Evolutionary conservation across 192 early-diverging fungal genomes (phyloP).

Genomic region (Diversispora eburnea): DNA sequence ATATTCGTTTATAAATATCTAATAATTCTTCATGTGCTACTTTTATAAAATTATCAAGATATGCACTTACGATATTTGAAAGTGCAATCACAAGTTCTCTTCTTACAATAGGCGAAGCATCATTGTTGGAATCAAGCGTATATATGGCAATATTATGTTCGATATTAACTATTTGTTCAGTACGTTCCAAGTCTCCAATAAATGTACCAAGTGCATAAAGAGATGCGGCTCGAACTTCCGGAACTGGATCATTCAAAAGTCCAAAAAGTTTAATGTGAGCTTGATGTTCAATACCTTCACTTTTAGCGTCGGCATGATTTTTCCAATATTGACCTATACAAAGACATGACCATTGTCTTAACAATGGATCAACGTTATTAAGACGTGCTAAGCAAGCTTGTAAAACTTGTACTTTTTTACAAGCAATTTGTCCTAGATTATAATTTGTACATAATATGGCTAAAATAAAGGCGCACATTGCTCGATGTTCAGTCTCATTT

Average conservation of each 20-base stretch:
- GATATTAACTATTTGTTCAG: conserved; percentile 64
- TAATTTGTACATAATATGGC: conserved; percentile 88
- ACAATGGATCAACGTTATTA: conserved; percentile 65
- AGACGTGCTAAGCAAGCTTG: conserved; percentile 63
- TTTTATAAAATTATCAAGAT: conserved; percentile 57
- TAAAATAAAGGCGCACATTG: conserved; percentile 94
- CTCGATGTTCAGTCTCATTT: conserved; percentile 82
- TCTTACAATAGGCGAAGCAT: conserved; percentile 88
- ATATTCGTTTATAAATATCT: conserved; percentile 43
- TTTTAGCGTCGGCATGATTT: conserved; percentile 68
- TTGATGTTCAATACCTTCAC: conserved; percentile 54
- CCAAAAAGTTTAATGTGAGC: conserved; percentile 60
- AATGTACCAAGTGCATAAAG: conserved; percentile 79
- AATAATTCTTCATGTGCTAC: conserved; percentile 55
- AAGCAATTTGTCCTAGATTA: conserved; percentile 79
- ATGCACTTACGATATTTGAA: conserved; percentile 69
- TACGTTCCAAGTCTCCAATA: conserved; percentile 65
- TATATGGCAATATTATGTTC: conserved; percentile 72
- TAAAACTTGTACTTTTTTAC: conserved; percentile 67
- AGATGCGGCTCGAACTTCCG: conserved; percentile 81
- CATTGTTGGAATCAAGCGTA: conserved; percentile 62
- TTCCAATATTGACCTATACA: conserved; percentile 85
- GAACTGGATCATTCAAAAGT: conserved; percentile 62
- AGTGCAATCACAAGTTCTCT: conserved; percentile 80
- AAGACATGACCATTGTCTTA: conserved; percentile 88